Base-by-base conservation (phyloP, 2,329 filamentous ascomycete species). In the Fusarium goolgardi region DNA sequence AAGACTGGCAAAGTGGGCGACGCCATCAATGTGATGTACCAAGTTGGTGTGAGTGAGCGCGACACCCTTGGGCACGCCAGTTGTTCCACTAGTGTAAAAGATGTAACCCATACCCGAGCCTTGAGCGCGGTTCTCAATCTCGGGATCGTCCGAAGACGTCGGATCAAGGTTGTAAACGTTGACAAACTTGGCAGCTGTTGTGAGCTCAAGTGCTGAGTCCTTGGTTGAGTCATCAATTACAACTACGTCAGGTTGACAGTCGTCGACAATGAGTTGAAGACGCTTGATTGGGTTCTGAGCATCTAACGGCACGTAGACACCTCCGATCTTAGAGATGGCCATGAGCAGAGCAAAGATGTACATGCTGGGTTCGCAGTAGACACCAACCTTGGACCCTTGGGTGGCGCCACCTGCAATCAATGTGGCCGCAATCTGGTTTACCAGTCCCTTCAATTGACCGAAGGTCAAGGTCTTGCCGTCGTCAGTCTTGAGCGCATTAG, bases 61-160 rank as follows among this genome's bases (percentile, higher is more conserved):
- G 0, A 57, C 54, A 27, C 45, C 54, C 11, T 57, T 57, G 15
- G 54, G 54, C 6, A 57, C 37, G 7, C 54, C 54, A 1, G 54
- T 57, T 41, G 54, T 57, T 10, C 54, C 54, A 18, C 54, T 57
- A 1, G 54, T 52, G 27, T 57, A 57, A 16, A 29, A 57, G 21
- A 57, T 57, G 21, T 52, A 57, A 12, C 21, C 54, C 37, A 57
- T 43, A 3, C 35, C 46, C 8, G 31, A 7, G 0, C 46, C 46
- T 8, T 23, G 29, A 1, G 37, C 46, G 16, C 29, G 15, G 21
- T 52, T 56, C 18, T 34, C 29, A 10, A 56, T 8, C 5, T 35
- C 9, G 11, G 15, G 25, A 8, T n/a, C n/a, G 5, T 20, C 8
- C 34, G 11, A 20, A 20, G 3, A 29, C 8, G 9, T 2, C 4